Evolutionary conservation across 2,329 filamentous ascomycete species (phyloP).

Genomic region (Neospermospora avenae): DNA sequence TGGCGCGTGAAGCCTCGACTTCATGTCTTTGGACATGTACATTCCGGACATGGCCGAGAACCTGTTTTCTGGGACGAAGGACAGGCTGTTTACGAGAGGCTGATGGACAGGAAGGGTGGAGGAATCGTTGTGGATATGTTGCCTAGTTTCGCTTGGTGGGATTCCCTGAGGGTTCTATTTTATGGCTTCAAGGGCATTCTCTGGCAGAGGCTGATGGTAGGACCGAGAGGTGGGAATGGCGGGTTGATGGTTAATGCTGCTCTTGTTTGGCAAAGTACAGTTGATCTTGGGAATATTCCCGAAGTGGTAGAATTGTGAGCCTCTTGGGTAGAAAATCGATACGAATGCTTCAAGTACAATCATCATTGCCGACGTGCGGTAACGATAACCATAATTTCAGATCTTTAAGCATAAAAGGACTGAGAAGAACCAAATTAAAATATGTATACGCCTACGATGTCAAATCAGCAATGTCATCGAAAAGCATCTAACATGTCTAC

Average conservation of each 20-base stretch:
- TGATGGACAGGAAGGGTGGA: slow-evolving; percentile 31
- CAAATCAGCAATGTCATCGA: too few species aligned
- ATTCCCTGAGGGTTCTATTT: slow-evolving; percentile 47
- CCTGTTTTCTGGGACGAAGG: slow-evolving; percentile 60
- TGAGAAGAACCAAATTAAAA: too few species aligned
- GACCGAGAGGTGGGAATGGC: slow-evolving; percentile 47
- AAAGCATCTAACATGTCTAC: too few species aligned
- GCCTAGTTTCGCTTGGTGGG: slow-evolving; percentile 43
- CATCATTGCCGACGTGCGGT: too few species aligned
- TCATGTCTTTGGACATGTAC: slow-evolving; percentile 66
- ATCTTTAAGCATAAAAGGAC: too few species aligned
- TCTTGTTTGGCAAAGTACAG: slow-evolving; percentile 47
- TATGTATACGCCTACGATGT: too few species aligned
- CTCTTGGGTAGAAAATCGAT: neutral
- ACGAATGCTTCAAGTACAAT: too few species aligned
- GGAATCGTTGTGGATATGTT: slow-evolving; percentile 36
- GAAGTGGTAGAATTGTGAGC: slow-evolving; percentile 33
- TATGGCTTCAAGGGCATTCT: slow-evolving; percentile 53
- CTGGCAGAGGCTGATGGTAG: slow-evolving; percentile 52
- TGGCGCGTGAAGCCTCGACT: slow-evolving; percentile 57
- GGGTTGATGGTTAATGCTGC: slow-evolving; percentile 61
- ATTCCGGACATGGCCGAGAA: slow-evolving; percentile 58
- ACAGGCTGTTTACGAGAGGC: slow-evolving; percentile 41
- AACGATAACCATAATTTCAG: too few species aligned
- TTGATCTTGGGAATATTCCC: slow-evolving; percentile 44